Evolutionary conservation across 805 yeast genomes (phyloP).

Genomic region (Schwanniomyces occidentalis): DNA sequence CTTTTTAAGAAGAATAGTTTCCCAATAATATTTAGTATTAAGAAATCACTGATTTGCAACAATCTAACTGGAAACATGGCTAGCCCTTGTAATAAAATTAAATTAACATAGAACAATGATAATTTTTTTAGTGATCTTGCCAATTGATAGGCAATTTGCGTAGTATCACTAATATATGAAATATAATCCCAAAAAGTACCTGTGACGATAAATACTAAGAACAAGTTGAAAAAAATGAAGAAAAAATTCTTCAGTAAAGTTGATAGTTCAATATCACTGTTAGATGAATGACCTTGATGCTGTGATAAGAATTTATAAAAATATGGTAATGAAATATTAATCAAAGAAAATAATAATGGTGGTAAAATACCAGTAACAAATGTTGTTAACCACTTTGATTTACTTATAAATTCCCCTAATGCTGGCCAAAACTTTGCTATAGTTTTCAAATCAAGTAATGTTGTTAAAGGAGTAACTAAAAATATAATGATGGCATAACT

Average conservation of each 20-base stretch:
- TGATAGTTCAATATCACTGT: constrained; percentile 59
- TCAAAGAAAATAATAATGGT: constrained; percentile 56
- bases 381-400: constrained; percentile 52
- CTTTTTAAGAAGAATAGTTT: constrained; percentile 39
- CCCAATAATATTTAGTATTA: constrained; percentile 41
- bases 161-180: constrained; percentile 57
- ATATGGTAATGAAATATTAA: constrained; percentile 56
- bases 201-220: constrained; percentile 59
- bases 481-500: constrained; percentile 54
- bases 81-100: constrained; percentile 69
- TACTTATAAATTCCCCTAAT: constrained; percentile 51
- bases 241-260: constrained; percentile 59
- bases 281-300: constrained; percentile 54
- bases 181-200: constrained; percentile 63
- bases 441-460: constrained; percentile 55
- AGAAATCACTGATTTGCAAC: constrained; percentile 56
- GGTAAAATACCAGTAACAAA: constrained; percentile 64
- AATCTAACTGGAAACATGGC: constrained; percentile 62
- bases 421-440: constrained; percentile 60
- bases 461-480: constrained; percentile 57
- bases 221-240: constrained; percentile 60
- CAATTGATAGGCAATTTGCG: constrained; percentile 55
- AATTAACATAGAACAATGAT: constrained; percentile 56
- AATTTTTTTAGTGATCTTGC: constrained; percentile 53
- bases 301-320: constrained; percentile 51